Evolutionary conservation across 2,329 filamentous ascomycete genomes (phyloP).

Genomic region (Cladophialophora chaetospira): DNA sequence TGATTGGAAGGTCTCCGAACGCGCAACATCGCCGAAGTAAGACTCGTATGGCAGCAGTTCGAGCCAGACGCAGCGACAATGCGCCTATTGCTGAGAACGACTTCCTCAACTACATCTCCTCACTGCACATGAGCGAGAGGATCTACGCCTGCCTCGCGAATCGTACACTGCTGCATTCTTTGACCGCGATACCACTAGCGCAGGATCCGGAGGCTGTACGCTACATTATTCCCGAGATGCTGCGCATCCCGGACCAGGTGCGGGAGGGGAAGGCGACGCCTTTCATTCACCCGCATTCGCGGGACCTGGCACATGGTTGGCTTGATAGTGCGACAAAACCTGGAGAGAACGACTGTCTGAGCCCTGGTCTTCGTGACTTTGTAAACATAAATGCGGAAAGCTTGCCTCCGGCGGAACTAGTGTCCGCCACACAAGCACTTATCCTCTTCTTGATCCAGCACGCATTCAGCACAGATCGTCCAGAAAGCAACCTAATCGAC

Average conservation of each 20-base stretch:
- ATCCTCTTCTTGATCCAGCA: not conserved
- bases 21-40: not conserved
- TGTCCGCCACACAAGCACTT: not conserved
- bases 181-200: not conserved
- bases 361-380: too few relatives aligned
- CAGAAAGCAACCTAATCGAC: not conserved
- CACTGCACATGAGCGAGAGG: slow-evolving; percentile 5
- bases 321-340: not conserved
- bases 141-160: slow-evolving; percentile 3
- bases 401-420: not conserved
- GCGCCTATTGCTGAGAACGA: too few relatives aligned
- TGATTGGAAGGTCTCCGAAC: not conserved
- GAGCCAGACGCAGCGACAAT: too few relatives aligned
- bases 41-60: too few relatives aligned
- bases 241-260: not conserved
- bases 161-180: not conserved
- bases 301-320: not conserved
- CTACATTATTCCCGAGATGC: not conserved
- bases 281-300: not conserved
- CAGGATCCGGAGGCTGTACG: not conserved
- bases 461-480: not conserved
- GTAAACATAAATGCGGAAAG: not conserved
- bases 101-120: slow-evolving; percentile 5
- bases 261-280: not conserved
- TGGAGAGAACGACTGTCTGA: too few relatives aligned